A percentile compares a stretch with the other conserved stretches of the same genome.
Conservation (phyloP, 305 asterid genomes). For the Fraxinus xanthoxyloides region DNA sequence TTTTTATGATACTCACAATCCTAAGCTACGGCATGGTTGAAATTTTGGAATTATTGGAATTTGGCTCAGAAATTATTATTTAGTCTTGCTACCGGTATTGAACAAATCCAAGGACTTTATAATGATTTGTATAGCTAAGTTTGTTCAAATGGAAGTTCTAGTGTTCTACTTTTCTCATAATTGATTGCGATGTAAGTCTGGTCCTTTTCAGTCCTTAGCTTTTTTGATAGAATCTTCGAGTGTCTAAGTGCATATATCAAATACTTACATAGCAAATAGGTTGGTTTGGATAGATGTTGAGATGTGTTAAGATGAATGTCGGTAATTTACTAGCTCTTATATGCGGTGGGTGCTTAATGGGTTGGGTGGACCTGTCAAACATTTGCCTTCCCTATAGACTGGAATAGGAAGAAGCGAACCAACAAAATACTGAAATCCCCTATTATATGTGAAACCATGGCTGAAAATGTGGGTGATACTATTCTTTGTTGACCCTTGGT, state of each 20-base stretch:
- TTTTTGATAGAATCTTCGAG: background rate
- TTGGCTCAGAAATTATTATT: background rate
- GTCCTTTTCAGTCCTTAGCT: background rate
- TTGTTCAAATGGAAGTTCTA: background rate
- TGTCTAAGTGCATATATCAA: background rate
- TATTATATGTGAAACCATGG: background rate
- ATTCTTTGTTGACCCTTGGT: background rate
- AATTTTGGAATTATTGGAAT: background rate
- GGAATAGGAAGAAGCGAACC: background rate
- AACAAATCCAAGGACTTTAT: background rate
- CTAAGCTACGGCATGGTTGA: background rate
- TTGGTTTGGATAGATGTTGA: background rate
- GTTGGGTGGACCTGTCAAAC: background rate
- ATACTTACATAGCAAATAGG: background rate
- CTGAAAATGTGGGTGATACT: background rate
- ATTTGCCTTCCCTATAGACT: background rate
- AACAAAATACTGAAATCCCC: background rate
- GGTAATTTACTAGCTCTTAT: background rate
- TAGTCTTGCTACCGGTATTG: background rate
- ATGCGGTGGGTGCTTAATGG: background rate
- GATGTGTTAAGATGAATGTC: background rate
- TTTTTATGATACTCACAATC: background rate
- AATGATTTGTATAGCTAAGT: background rate
- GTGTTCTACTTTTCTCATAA: background rate
- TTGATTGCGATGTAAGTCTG: background rate